These are phyloP conservation scores for Fusarium begoniae DNA, from an alignment of 2,329 filamentous ascomycete species.

Conservation along the genomic window DNA sequence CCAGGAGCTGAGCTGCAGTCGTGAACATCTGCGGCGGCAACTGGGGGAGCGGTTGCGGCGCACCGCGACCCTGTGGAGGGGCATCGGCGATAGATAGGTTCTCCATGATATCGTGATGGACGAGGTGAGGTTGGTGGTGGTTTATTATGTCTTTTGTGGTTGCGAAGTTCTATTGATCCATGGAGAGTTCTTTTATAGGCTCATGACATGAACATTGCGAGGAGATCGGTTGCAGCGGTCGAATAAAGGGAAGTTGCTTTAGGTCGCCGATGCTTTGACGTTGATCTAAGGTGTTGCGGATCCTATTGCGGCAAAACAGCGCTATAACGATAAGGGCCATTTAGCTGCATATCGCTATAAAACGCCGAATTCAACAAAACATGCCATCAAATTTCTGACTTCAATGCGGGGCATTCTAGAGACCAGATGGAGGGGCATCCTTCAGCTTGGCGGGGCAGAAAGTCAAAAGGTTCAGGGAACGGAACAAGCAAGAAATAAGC, in stretches of 20 bases:
- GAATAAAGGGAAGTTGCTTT: constrained; percentile 26
- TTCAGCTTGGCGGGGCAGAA: constrained; percentile 38
- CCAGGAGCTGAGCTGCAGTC: constrained; percentile 92
- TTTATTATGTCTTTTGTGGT: constrained; percentile 6
- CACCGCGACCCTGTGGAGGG: constrained; percentile 53
- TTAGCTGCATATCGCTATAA: constrained; percentile 31
- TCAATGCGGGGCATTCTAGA: constrained; percentile 37
- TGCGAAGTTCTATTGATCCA: constrained; percentile 29
- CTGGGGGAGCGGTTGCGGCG: constrained; percentile 65
- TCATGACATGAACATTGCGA: constrained; percentile 41
- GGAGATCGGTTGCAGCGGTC: constrained; percentile 14
- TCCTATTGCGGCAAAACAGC: constrained; percentile 35
- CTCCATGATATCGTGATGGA: constrained; percentile 57
- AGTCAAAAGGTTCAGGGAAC: constrained; percentile 20
- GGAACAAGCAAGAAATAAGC: constrained; percentile 25
- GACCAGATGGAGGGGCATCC: constrained; percentile 37
- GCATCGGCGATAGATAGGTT: constrained; percentile 61
- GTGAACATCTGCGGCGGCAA: constrained; percentile 97
- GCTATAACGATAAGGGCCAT: constrained; percentile 28
- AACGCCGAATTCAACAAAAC: constrained; percentile 3
- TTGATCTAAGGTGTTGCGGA: constrained; percentile 29
- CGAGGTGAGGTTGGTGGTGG: constrained; percentile 1
- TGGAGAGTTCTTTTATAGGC: constrained; percentile 22
- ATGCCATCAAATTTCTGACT: background rate
- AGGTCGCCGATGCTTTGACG: constrained; percentile 39